Evolutionary conservation across 1,284 basidiomycete genomes (phyloP), one percentile per base, ranked within the genome.

Genomic region (Blastosporella zonata): DNA sequence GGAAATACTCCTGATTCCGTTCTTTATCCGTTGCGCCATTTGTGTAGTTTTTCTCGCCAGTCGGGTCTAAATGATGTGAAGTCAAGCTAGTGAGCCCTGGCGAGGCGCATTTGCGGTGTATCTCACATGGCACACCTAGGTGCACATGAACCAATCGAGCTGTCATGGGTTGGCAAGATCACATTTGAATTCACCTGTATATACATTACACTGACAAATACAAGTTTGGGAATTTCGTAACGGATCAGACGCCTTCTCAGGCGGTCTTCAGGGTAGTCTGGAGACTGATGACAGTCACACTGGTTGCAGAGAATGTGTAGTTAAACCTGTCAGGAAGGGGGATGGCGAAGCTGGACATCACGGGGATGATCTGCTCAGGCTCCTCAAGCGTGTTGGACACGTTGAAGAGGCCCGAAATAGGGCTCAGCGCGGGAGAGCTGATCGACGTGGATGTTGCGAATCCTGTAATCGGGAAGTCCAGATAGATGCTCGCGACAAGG

Each of bases 281-380:
- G 17, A 60, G 47, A 18, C 52, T 46, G 22, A 65, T 41, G 3
- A 68, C 61, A 4, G 62, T 68, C 17, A 67, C 59, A 46, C 68
- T 68, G 46, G 59, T 65, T 0, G 65, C 65, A 7, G 65, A 66
- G 59, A 67, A 65, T 6, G 64, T 65, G 46, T 65, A 67, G 52
- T 67, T 67, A 49, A 69, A 62, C 46, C 56, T 49, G 41, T 63
- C 60, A 17, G 59, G 47, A 40, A 61, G 53, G 6, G 63, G 62
- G 20, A 68, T 58, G 12, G 62, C 58, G 40, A 60, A 61, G 28
- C 54, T 62, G 12, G 49, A 52, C n/a, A 54, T 44, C 20, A 64
- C 54, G 15, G 64, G 63, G 23, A 62, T 64, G 43, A 68, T 63
- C 31, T 55, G 51, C 36, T 67, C 56, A 23, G 66, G 67, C 20